Base-by-base conservation (phyloP, 495 filamentous ascomycete genomes). In the Collariella sp. region DNA sequence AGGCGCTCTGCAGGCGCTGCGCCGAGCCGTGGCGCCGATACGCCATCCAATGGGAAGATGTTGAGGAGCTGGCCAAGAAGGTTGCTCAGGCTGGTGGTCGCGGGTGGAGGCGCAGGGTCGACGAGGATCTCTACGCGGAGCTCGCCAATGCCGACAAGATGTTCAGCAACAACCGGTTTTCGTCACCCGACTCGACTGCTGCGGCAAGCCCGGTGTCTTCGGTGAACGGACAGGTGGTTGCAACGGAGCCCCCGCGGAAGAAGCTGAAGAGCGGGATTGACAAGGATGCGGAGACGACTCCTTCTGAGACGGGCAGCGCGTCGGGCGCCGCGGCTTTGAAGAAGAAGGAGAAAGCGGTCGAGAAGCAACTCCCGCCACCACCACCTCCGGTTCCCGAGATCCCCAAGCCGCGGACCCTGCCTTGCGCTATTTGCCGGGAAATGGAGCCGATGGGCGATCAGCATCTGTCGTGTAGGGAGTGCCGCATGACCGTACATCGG, bases 31-130 rank as follows among this genome's bases (percentile, higher is more conserved):
- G 93, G 93, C 81, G 93, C 31, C 86, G 91, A 53, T 97, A 97
- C 63, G 90, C 84, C 10, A 89, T 99, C 52, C 88, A 93, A 55
- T 99, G 89, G 82, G 93, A 97, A 65, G 87, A 94, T 59, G 77
- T 87, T n/a, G 93, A 97, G 50, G 93, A 97, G 58, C 78, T 96
- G 33, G 83, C 85, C 20, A 96, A 93, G 75, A 93, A 94, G 74
- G 83, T 94, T 48, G 83, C 83, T 3, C 82, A 83, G 48, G 83
- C 81, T 52, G 89, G 90, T 39, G 88, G 89, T 36, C 85, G 88
- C 54, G 87, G 87, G 2, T 90, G 85, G 86, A 90, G 91, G 65
- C 81, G 88, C 44, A 85, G 82, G 47, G 83, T 93, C 46, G 93
- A 97, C 59, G 91, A 97, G 64, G 94, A 97, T 65, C 74, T 96